Percentiles rank a stretch among this genome's conserved stretches.
Conservation (phyloP, 2,329 filamentous ascomycete genomes). For the Trichoderma semiorbis region DNA sequence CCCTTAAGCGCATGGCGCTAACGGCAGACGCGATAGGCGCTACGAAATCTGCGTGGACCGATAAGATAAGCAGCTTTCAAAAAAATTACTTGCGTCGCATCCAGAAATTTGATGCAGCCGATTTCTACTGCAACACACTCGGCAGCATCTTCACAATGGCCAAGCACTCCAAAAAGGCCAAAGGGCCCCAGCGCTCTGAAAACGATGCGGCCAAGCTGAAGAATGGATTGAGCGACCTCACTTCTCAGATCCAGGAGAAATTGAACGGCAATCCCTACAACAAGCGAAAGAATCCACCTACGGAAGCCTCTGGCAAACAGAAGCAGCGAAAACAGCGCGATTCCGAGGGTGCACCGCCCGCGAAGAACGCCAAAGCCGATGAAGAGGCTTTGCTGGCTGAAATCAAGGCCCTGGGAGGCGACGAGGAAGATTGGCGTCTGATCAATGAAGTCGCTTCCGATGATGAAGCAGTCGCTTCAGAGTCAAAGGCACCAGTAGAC, state of each 20-base stretch:
- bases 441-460: slow-evolving; percentile 51
- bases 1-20: neutral
- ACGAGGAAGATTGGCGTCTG: slow-evolving; percentile 61
- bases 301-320: slow-evolving; percentile 32
- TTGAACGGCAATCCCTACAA: slow-evolving; percentile 44
- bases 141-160: slow-evolving; percentile 26
- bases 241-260: slow-evolving; percentile 54
- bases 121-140: neutral
- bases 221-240: slow-evolving; percentile 50
- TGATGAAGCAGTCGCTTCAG: slow-evolving; percentile 35
- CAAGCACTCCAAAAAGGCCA: slow-evolving; percentile 39
- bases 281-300: slow-evolving; percentile 45
- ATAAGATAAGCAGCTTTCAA: slow-evolving; percentile 20
- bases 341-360: slow-evolving; percentile 25
- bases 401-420: slow-evolving; percentile 62
- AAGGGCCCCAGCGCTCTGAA: slow-evolving; percentile 27
- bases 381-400: slow-evolving; percentile 54
- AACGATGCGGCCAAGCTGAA: slow-evolving; percentile 42
- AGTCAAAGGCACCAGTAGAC: slow-evolving; percentile 37
- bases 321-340: slow-evolving; percentile 39
- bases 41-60: neutral
- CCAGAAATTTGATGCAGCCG: neutral
- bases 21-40: slow-evolving; percentile 1
- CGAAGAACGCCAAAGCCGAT: slow-evolving; percentile 28
- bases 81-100: slow-evolving; percentile 17